Conservation (phyloP, 192 early-diverging fungal species). For the Coemansia sp. region DNA sequence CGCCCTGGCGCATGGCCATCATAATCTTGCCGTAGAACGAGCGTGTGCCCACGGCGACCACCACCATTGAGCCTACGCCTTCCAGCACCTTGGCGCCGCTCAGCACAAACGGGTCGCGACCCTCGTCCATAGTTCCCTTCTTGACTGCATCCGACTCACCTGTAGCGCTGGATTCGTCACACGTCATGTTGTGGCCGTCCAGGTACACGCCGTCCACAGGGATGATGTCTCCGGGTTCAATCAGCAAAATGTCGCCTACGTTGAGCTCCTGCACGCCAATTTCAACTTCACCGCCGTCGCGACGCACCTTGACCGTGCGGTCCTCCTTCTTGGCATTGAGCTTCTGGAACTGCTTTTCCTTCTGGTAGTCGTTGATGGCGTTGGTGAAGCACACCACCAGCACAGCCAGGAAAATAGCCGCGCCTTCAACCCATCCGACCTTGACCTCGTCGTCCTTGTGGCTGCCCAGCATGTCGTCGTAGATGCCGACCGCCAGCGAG, state of each 20-base stretch:
- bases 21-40: conserved; percentile 90
- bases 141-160: conserved; percentile 87
- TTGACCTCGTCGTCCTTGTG: conserved; percentile 68
- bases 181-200: conserved; percentile 73
- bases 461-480: conserved; percentile 69
- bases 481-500: conserved; percentile 82
- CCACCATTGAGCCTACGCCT: conserved; percentile 81
- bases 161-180: conserved; percentile 89
- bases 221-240: conserved; percentile 92
- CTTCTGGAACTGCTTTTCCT: conserved; percentile 86
- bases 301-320: conserved; percentile 70
- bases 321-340: conserved; percentile 86
- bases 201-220: conserved; percentile 90
- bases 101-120: conserved; percentile 76
- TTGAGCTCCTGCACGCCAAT: conserved; percentile 78
- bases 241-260: conserved; percentile 84
- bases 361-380: conserved; percentile 87
- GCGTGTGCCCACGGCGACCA: conserved; percentile 79
- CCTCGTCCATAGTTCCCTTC: conserved; percentile 61
- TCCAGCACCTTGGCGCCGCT: conserved; percentile 90
- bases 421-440: conserved; percentile 79
- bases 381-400: conserved; percentile 87
- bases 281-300: conserved; percentile 71
- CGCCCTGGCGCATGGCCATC: conserved; percentile 74
- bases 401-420: conserved; percentile 82